phyloP scores from a whole-genome alignment of 2,329 filamentous ascomycete genomes.

The Colletotrichum orbiculare region DNA sequence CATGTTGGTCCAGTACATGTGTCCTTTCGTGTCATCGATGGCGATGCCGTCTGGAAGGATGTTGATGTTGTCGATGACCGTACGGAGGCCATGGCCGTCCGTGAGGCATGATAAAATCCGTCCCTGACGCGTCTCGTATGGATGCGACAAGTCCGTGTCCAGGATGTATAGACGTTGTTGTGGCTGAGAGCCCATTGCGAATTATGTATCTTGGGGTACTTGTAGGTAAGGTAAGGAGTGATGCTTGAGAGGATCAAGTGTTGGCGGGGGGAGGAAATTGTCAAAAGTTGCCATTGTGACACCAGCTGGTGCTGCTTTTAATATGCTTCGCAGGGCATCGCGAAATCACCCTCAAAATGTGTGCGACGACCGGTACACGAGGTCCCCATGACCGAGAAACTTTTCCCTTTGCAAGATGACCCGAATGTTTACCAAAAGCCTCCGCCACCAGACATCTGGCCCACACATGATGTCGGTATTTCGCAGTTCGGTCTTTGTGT shows the following conservation, averaged over 20 bases:
- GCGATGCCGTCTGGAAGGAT: conserved; percentile 18
- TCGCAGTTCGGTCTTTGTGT: conserved; percentile 19
- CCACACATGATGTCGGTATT: conserved; percentile 13
- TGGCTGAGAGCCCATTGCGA: conserved; percentile 12
- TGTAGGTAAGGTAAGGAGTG: too few species aligned
- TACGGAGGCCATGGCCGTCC: conserved; percentile 9
- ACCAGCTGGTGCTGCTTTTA: not conserved
- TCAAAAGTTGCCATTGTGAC: not conserved
- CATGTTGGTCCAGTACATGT: conserved; percentile 32
- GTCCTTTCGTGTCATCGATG: conserved; percentile 12
- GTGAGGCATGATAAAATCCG: conserved; percentile 20
- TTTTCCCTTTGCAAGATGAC: not conserved
- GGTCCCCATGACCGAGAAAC: not conserved
- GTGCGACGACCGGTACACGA: too few species aligned
- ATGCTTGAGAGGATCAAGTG: not conserved
- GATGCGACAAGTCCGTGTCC: conserved; percentile 19
- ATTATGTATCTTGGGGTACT: too few species aligned
- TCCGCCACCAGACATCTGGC: not conserved
- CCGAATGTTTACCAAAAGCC: not conserved
- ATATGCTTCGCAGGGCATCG: too few species aligned
- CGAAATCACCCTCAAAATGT: too few species aligned
- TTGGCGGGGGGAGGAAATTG: not conserved
- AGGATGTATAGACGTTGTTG: conserved; percentile 25
- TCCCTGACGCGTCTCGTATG: not conserved
- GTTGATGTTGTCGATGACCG: conserved; percentile 8